These are phyloP conservation scores for Acanthamoeba triangularis DNA, from an alignment of 208 protist species.

Conservation along the genomic window DNA sequence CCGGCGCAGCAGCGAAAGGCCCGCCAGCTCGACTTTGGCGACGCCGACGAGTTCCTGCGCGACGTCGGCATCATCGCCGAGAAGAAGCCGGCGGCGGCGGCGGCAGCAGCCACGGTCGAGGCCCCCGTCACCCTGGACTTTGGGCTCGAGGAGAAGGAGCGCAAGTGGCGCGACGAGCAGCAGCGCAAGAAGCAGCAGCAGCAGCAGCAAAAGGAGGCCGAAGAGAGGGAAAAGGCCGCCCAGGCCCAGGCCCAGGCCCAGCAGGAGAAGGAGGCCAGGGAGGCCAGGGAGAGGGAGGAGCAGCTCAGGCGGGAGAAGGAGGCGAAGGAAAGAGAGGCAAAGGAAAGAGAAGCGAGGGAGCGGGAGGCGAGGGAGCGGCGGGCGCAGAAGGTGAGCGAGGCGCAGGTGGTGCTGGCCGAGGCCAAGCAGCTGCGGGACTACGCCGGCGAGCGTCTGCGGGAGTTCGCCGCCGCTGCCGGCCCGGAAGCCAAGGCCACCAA, in stretches of 20 bases:
- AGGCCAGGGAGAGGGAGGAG: background rate
- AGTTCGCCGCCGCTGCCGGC: background rate
- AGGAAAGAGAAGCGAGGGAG: background rate
- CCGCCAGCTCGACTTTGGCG: background rate
- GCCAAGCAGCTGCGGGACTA: background rate
- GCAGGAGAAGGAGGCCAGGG: background rate
- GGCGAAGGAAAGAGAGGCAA: background rate
- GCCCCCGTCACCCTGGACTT: background rate
- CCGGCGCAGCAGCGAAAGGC: background rate
- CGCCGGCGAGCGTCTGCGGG: background rate
- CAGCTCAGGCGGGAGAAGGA: background rate
- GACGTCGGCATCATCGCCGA: background rate
- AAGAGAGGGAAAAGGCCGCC: background rate
- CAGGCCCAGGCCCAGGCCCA: background rate
- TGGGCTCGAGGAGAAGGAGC: conserved; percentile 32
- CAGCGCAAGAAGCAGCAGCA: background rate
- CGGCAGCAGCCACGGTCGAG: background rate
- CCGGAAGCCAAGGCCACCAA: background rate
- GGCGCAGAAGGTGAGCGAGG: background rate
- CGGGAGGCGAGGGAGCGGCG: background rate
- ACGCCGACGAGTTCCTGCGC: conserved; percentile 11
- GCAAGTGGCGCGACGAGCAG: background rate
- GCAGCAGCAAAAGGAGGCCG: background rate
- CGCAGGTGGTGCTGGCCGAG: conserved; percentile 6
- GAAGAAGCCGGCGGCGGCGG: background rate